phyloP scores from a whole-genome alignment of 768 basidiomycete species.

The Lanmaoa rubissima region DNA sequence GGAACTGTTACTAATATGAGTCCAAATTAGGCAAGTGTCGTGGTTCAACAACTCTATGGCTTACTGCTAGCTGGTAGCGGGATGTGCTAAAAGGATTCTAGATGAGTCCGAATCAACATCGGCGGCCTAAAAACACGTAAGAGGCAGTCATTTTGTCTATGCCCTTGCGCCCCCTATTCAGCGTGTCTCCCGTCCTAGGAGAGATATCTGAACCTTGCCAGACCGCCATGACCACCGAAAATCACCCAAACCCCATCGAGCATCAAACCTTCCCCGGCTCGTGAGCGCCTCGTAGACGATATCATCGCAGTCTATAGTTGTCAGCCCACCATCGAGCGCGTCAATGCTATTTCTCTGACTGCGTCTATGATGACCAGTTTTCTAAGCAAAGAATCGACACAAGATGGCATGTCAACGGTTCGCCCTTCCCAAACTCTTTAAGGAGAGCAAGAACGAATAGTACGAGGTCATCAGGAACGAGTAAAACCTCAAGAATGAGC shows the following conservation, averaged over 20 bases:
- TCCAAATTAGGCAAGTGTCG: not conserved
- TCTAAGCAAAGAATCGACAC: not conserved
- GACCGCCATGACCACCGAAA: not conserved
- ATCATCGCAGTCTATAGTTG: not conserved
- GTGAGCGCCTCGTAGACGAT: not conserved
- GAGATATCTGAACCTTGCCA: not conserved
- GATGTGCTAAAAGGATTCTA: not conserved
- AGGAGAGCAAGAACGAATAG: not conserved
- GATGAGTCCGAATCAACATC: not conserved
- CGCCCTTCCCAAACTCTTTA: not conserved
- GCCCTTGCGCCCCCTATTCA: not conserved
- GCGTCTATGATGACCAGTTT: not conserved
- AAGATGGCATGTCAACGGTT: not conserved
- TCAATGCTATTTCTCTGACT: not conserved
- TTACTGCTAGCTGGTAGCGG: too few relatives aligned
- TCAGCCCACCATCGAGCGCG: not conserved
- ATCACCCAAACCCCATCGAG: not conserved
- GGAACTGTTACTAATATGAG: too few relatives aligned
- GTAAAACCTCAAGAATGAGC: not conserved
- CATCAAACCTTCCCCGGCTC: not conserved
- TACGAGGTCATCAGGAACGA: not conserved
- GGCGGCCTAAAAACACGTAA: not conserved
- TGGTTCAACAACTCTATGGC: not conserved
- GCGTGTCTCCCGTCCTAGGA: not conserved
- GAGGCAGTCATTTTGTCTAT: not conserved